Percentiles rank a stretch among this genome's conserved stretches.
Conservation (phyloP, 257 asterid genomes). For the Gentiana straminea region DNA sequence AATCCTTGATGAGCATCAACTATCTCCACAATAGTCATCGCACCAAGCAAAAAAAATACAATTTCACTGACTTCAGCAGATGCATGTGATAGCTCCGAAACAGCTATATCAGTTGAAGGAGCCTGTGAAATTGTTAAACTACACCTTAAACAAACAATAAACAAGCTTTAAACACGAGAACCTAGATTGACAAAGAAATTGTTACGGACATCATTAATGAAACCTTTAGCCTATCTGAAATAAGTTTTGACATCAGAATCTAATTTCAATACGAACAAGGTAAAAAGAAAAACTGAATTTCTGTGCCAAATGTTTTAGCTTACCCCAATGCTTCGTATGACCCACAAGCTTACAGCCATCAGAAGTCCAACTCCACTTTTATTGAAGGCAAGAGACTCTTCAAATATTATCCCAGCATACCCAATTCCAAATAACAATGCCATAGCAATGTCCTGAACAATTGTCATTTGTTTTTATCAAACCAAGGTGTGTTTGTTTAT, state of each 20-base stretch:
- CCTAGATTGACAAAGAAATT: too few relatives aligned
- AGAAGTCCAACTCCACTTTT: conserved; percentile 96
- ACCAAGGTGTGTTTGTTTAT: too few relatives aligned
- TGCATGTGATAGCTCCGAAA: conserved; percentile 88
- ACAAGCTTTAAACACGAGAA: too few relatives aligned
- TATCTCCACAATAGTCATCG: conserved; percentile 97
- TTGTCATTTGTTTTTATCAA: conserved; percentile 8
- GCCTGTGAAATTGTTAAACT: conserved; percentile 38
- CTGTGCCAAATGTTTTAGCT: conserved; percentile 6
- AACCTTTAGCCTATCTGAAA: too few relatives aligned
- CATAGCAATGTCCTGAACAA: conserved; percentile 87
- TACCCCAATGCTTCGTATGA: conserved; percentile 88
- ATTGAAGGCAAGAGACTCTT: conserved; percentile 93
- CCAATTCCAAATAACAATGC: conserved; percentile 77
- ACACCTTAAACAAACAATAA: too few relatives aligned
- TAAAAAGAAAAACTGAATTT: too few relatives aligned
- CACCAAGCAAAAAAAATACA: conserved; percentile 92
- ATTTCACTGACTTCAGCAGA: conserved; percentile 96
- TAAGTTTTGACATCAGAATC: too few relatives aligned
- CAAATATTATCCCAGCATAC: conserved; percentile 90
- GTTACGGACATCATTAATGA: too few relatives aligned
- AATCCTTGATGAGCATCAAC: conserved; percentile 98
- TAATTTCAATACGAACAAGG: too few relatives aligned
- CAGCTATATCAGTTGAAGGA: conserved; percentile 84
- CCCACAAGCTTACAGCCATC: conserved; percentile 98